phyloP scores from a whole-genome alignment of 2,329 filamentous ascomycete genomes.

The Monosporascus sp. region DNA sequence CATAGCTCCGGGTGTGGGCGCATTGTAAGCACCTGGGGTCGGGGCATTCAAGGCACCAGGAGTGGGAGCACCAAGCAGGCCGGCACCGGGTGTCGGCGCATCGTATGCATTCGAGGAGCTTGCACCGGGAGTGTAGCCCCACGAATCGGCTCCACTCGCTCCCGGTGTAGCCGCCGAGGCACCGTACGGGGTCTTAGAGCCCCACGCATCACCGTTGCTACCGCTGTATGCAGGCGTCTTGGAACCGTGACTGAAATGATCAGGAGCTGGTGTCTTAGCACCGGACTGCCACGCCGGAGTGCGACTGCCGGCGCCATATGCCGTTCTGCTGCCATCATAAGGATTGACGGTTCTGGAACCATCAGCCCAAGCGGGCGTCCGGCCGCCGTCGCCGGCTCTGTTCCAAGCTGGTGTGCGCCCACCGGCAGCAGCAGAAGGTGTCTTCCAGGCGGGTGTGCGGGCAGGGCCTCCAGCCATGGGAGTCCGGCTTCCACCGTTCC shows the following conservation, averaged over 20 bases:
- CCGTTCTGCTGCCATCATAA: conserved; percentile 69
- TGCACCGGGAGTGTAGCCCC: conserved; percentile 53
- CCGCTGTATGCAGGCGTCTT: conserved; percentile 60
- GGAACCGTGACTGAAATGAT: conserved; percentile 62
- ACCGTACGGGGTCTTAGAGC: conserved; percentile 75
- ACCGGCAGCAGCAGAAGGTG: conserved; percentile 50
- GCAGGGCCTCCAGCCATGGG: conserved; percentile 59
- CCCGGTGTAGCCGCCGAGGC: conserved; percentile 54
- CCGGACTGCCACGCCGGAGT: conserved; percentile 77
- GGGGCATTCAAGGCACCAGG: conserved; percentile 62
- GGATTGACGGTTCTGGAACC: conserved; percentile 64
- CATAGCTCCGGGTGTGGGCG: conserved; percentile 55
- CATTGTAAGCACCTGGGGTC: conserved; percentile 64
- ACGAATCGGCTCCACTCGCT: conserved; percentile 52
- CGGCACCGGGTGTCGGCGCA: conserved; percentile 60
- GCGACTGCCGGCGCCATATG: conserved; percentile 68
- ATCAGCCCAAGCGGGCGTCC: conserved; percentile 68
- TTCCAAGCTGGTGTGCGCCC: conserved; percentile 61
- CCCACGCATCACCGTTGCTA: conserved; percentile 53
- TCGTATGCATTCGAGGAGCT: conserved; percentile 54
- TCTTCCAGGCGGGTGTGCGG: conserved; percentile 72
- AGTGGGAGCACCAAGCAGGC: conserved; percentile 52
- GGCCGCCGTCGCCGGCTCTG: conserved; percentile 47
- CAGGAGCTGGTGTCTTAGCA: conserved; percentile 63
- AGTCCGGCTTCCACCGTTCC: conserved; percentile 64